Evolutionary conservation across 2,329 filamentous ascomycete genomes (phyloP).

Genomic region (Nannizzia gypsea): DNA sequence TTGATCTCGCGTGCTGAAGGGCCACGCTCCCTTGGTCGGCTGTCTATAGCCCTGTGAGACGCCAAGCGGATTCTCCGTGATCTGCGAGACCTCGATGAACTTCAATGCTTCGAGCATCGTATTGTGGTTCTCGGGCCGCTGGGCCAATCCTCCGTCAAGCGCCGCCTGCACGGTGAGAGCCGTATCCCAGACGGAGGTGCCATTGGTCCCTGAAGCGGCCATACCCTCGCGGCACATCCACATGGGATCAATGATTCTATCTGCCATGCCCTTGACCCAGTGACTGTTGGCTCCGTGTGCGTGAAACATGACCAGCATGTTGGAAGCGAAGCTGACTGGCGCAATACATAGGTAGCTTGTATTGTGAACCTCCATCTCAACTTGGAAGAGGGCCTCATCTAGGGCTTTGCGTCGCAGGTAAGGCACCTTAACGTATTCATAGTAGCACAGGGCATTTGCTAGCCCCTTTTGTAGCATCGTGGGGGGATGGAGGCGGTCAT

Average conservation of each 20-base stretch:
- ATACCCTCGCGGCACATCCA: constrained; percentile 4
- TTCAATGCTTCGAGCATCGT: constrained; percentile 6
- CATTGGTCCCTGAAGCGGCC: neutral
- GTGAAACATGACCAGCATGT: constrained; percentile 2
- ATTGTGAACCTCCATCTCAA: constrained; percentile 1
- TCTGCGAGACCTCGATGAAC: constrained; percentile 8
- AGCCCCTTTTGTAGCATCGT: neutral
- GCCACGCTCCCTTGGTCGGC: constrained; percentile 6
- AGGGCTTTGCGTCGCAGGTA: neutral
- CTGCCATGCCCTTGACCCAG: constrained; percentile 3
- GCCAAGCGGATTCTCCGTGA: neutral
- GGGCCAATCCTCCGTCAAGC: constrained; percentile 1
- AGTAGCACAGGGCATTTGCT: neutral
- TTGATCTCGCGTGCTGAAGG: constrained; percentile 7
- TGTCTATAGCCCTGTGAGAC: constrained; percentile 3
- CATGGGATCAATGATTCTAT: constrained; percentile 1
- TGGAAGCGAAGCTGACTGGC: constrained; percentile 2
- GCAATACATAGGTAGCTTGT: neutral
- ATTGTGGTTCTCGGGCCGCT: neutral
- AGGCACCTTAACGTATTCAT: constrained; percentile 2
- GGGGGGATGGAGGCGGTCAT: neutral
- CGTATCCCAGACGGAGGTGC: constrained; percentile 4
- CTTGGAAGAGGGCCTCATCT: constrained; percentile 4
- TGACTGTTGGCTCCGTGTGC: constrained; percentile 5
- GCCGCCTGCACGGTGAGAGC: constrained; percentile 7